A percentile compares a stretch with the other conserved stretches of the same genome.
These are phyloP conservation scores for Leucocoprinus leucothites DNA, from an alignment of 768 basidiomycete genomes.

Conservation along the genomic window DNA sequence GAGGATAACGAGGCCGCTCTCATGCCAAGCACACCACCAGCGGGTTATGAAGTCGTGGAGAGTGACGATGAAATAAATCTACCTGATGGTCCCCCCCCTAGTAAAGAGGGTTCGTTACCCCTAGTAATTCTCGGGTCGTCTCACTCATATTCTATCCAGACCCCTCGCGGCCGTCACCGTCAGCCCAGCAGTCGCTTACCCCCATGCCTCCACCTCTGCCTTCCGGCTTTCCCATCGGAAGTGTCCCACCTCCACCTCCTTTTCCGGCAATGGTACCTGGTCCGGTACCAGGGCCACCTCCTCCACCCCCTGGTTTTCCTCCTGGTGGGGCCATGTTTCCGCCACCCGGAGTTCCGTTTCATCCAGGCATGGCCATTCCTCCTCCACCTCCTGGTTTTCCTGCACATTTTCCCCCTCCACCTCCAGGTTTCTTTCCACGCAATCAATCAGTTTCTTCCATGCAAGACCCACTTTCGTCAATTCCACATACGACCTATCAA, in stretches of 20 bases:
- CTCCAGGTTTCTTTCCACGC: conserved; percentile 49
- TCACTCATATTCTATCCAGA: conserved; percentile 1
- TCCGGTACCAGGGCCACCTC: background rate
- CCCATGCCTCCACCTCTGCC: conserved; percentile 25
- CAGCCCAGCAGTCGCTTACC: conserved; percentile 24
- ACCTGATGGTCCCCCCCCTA: conserved; percentile 78
- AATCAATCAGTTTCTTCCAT: conserved; percentile 50
- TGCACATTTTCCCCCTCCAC: conserved; percentile 21
- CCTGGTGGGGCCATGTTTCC: conserved; percentile 7
- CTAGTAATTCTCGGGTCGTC: background rate
- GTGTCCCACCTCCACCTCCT: conserved; percentile 24
- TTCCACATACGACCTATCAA: conserved; percentile 79
- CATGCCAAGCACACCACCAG: conserved; percentile 66
- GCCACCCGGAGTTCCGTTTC: conserved; percentile 8
- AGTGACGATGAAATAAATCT: conserved; percentile 86
- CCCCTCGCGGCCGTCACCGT: conserved; percentile 28
- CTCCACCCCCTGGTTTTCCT: conserved; percentile 16
- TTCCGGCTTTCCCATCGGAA: conserved; percentile 23
- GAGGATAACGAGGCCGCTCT: conserved; percentile 50
- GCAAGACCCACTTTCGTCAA: conserved; percentile 75
- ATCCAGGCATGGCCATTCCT: conserved; percentile 4
- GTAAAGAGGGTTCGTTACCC: conserved; percentile 16
- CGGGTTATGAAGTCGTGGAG: conserved; percentile 45
- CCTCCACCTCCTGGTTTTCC: conserved; percentile 1
- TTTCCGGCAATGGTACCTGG: conserved; percentile 14